A percentile compares a stretch with the other conserved stretches of the same genome.
These are phyloP conservation scores for Penicillium sp. DNA, from an alignment of 2,329 filamentous ascomycete genomes.

Conservation along the genomic window DNA sequence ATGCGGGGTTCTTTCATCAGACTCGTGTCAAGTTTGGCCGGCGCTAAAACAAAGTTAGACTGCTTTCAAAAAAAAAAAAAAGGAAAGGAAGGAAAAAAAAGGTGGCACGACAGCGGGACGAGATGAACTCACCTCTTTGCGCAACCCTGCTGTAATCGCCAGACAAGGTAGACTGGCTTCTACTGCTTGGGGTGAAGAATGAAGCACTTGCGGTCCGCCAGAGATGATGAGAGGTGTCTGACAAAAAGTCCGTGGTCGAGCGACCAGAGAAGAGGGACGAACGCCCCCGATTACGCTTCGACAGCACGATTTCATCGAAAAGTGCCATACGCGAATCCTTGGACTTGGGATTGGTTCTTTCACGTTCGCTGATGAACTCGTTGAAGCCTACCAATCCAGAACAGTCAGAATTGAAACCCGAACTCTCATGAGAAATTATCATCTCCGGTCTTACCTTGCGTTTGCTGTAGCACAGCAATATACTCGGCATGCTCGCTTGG, in stretches of 20 bases:
- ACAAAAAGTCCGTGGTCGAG: constrained; percentile 51
- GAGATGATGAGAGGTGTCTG: constrained; percentile 57
- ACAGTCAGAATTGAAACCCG: constrained; percentile 10
- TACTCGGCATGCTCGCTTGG: constrained; percentile 61
- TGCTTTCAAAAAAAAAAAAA: neutral
- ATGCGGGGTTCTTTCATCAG: constrained; percentile 89
- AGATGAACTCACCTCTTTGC: constrained; percentile 41
- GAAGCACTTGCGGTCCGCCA: constrained; percentile 58
- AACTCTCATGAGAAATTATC: too few relatives aligned
- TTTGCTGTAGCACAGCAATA: constrained; percentile 57
- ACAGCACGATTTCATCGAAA: constrained; percentile 60
- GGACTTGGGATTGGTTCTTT: constrained; percentile 45
- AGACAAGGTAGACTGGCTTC: constrained; percentile 37
- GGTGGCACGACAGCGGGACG: too few relatives aligned
- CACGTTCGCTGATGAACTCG: constrained; percentile 60
- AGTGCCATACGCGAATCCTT: constrained; percentile 54
- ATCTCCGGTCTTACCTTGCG: constrained; percentile 45
- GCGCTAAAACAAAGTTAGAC: constrained; percentile 49
- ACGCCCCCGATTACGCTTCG: constrained; percentile 57
- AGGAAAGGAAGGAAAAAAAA: too few relatives aligned
- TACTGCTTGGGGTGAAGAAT: constrained; percentile 49
- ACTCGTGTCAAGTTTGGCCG: constrained; percentile 74
- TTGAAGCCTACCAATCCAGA: constrained; percentile 45
- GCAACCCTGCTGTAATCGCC: constrained; percentile 50
- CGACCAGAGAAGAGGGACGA: constrained; percentile 51